Evolutionary conservation across 2,329 filamentous ascomycete species (phyloP).

Genomic region (Dactylellina leptospora): DNA sequence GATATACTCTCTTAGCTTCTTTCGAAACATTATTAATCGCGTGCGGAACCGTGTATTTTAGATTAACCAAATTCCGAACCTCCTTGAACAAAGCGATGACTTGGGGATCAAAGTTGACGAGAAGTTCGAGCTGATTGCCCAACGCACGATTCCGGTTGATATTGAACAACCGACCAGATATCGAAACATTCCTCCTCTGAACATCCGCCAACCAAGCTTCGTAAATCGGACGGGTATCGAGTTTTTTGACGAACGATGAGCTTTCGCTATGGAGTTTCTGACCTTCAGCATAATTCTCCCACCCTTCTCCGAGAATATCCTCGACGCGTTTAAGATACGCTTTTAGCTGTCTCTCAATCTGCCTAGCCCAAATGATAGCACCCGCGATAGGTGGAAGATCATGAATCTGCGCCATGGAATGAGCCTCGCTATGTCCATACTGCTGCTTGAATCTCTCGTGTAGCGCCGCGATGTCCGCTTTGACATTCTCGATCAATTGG

Average conservation of each 20-base stretch:
- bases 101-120: constrained; percentile 95
- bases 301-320: constrained; percentile 92
- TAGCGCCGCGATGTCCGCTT: constrained; percentile 88
- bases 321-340: constrained; percentile 99
- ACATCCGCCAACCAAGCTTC: constrained; percentile 96
- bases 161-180: constrained; percentile 89
- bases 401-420: constrained; percentile 96
- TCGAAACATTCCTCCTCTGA: constrained; percentile 84
- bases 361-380: constrained; percentile 95
- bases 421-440: constrained; percentile 96
- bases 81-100: constrained; percentile 99
- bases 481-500: constrained; percentile 96
- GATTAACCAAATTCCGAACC: constrained; percentile 93
- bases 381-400: constrained; percentile 95
- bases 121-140: constrained; percentile 85
- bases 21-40: constrained; percentile 95
- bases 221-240: constrained; percentile 92
- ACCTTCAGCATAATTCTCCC: constrained; percentile 92
- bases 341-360: constrained; percentile 95
- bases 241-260: constrained; percentile 91
- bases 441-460: constrained; percentile 99
- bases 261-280: constrained; percentile 93
- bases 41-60: constrained; percentile 92
- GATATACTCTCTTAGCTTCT: constrained; percentile 98
- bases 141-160: constrained; percentile 88